A percentile compares a stretch with the other conserved stretches of the same genome.
Evolutionary conservation across 495 filamentous ascomycete genomes (phyloP).

Genomic region (Xylaria intraflava): DNA sequence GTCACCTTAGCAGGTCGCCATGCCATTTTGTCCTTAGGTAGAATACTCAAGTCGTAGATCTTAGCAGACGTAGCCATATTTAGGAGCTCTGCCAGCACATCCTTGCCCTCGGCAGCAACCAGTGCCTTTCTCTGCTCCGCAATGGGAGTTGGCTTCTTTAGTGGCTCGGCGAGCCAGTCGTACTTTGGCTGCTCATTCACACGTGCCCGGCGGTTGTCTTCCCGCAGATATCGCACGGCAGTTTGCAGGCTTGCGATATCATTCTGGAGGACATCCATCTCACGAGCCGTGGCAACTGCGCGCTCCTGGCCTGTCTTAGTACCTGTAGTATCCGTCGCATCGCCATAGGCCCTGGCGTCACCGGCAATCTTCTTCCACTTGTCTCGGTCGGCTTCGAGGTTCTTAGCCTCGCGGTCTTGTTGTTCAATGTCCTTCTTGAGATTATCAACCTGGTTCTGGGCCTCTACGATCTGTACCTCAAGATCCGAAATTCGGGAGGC

Average conservation of each 20-base stretch:
- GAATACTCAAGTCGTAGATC: constrained; percentile 48
- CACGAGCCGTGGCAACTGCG: constrained; percentile 61
- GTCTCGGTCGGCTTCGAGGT: constrained; percentile 57
- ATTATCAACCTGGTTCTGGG: constrained; percentile 45
- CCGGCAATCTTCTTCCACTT: constrained; percentile 70
- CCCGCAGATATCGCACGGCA: constrained; percentile 69
- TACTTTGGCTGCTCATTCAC: constrained; percentile 53
- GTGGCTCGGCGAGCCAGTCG: constrained; percentile 62
- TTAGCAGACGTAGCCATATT: constrained; percentile 55
- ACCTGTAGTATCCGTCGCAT: constrained; percentile 37
- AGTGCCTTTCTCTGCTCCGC: constrained; percentile 52
- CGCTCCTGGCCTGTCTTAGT: constrained; percentile 50
- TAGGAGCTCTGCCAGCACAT: constrained; percentile 65
- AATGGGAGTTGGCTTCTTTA: constrained; percentile 43
- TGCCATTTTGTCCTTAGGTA: constrained; percentile 44
- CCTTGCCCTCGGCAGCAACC: constrained; percentile 60
- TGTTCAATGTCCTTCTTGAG: constrained; percentile 61
- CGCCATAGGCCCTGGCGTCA: constrained; percentile 54
- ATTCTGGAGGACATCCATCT: constrained; percentile 65
- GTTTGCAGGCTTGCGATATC: constrained; percentile 66
- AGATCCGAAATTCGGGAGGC: constrained; percentile 56
- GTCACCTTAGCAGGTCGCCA: constrained; percentile 43
- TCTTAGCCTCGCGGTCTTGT: constrained; percentile 50
- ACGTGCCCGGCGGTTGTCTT: constrained; percentile 65
- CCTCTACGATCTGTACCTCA: constrained; percentile 52